Evolutionary conservation across 495 filamentous ascomycete species (phyloP), one percentile per base, ranked within the genome.

Genomic region (Hamigera avellanea): DNA sequence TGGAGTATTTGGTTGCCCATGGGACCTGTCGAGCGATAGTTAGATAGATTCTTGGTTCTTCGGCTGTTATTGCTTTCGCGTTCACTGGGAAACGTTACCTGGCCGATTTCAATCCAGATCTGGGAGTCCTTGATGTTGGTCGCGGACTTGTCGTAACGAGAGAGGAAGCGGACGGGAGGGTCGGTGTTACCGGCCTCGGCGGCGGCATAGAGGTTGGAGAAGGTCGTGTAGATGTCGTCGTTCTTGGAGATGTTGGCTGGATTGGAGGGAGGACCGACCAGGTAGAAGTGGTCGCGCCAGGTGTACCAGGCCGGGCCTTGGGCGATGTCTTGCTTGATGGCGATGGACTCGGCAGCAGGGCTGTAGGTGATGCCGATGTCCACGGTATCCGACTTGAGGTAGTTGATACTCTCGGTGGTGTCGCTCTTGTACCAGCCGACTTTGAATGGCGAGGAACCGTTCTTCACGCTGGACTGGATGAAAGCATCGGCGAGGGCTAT

Each of bases 71-170:
- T n/a, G n/a, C n/a, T n/a, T n/a, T n/a, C n/a, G n/a, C n/a, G n/a
- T n/a, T n/a, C n/a, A n/a, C n/a, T n/a, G n/a, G n/a, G n/a, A n/a
- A n/a, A n/a, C n/a, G n/a, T 25, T 10, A 54, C 55, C 39, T 67
- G 57, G 8, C 66, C 64, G 33, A 68, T 67, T 1, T 37, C 39
- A 26, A 61, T 48, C 61, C 63, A 70, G 10, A 67, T 36, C 41
- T 52, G 29, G 0, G 58, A 62, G n/a, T 67, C 66, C 33, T 64
- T 64, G 43, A 70, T 67, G 26, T 64, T 67, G 4, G 59, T 63
- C 0, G 65, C 64, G 4, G 61, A 66, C 37, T 65, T 69, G 44
- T 70, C 66, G 38, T 52, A 61, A 4, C 59, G 57, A 19, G 37
- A 40, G 27, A 70, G 54, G 32, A 66, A 68, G 9, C 54, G 51